These are phyloP conservation scores for Toxicodendron radicans DNA, from an alignment of 345 rosid species.

Conservation along the genomic window DNA sequence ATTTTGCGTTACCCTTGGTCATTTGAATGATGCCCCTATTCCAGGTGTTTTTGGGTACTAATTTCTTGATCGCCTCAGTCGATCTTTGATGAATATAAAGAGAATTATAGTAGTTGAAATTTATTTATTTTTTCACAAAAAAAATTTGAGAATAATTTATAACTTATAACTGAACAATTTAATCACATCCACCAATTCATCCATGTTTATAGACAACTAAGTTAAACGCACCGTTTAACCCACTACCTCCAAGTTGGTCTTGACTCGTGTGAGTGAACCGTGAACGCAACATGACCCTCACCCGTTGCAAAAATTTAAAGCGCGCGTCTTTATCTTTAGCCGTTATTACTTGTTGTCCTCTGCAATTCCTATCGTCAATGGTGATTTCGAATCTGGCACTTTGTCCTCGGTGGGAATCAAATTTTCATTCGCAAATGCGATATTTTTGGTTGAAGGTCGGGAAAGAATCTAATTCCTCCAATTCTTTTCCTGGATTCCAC, in stretches of 20 bases:
- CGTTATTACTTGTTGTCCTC: not conserved
- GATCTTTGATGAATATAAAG: too few species aligned
- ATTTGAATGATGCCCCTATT: too few species aligned
- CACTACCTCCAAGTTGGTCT: not conserved
- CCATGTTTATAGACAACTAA: too few species aligned
- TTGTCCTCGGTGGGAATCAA: constrained; percentile 16
- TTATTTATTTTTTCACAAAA: too few species aligned
- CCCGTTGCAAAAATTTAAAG: not conserved
- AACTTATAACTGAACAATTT: too few species aligned
- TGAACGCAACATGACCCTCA: not conserved
- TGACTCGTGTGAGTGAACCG: too few species aligned
- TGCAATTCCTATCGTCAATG: constrained; percentile 7
- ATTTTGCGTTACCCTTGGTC: too few species aligned
- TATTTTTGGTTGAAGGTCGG: not conserved
- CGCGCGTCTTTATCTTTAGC: not conserved
- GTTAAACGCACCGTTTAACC: not conserved
- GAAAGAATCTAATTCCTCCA: constrained; percentile 15
- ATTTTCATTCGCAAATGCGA: not conserved
- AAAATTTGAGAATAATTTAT: too few species aligned
- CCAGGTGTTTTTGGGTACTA: too few species aligned
- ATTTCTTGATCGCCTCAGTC: too few species aligned
- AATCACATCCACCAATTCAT: too few species aligned
- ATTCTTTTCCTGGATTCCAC: not conserved
- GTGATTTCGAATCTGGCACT: constrained; percentile 17
- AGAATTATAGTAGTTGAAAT: too few species aligned